These are phyloP conservation scores for Halophytophthora polymorphica DNA, from an alignment of 352 stramenopile species.

Conservation along the genomic window DNA sequence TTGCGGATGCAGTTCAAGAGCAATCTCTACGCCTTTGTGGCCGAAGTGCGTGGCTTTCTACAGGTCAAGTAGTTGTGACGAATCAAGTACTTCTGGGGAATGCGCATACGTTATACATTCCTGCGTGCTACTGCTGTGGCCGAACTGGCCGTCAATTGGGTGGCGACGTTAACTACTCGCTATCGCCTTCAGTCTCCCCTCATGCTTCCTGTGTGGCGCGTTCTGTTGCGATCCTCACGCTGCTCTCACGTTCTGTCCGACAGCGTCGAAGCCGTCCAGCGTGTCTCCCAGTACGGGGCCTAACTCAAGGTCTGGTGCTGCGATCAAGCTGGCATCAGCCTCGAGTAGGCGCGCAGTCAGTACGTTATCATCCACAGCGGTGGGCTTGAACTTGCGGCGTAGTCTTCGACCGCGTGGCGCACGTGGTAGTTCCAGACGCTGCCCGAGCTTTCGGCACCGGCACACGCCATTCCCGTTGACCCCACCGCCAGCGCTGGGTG, in stretches of 20 bases:
- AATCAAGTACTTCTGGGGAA: too few relatives aligned
- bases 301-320: slow-evolving; percentile 5
- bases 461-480: slow-evolving; percentile 13
- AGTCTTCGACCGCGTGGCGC: slow-evolving; percentile 20
- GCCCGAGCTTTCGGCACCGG: slow-evolving; percentile 36
- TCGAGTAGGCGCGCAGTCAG: slow-evolving; percentile 40
- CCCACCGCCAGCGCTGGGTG: slow-evolving; percentile 2
- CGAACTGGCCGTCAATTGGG: too few relatives aligned
- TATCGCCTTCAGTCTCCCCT: too few relatives aligned
- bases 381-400: slow-evolving; percentile 27
- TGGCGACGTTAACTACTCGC: too few relatives aligned
- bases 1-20: slow-evolving; percentile 75
- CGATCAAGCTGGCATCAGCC: slow-evolving; percentile 12
- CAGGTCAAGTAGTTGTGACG: slow-evolving; percentile 57
- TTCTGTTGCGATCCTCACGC: background rate
- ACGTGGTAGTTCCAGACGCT: slow-evolving; percentile 27
- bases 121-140: too few relatives aligned
- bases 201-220: too few relatives aligned
- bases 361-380: slow-evolving; percentile 24
- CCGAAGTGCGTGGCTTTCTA: slow-evolving; percentile 78
- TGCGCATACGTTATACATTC: too few relatives aligned
- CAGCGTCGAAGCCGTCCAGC: slow-evolving; percentile 37
- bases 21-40: slow-evolving; percentile 80
- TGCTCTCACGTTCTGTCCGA: slow-evolving; percentile 12
- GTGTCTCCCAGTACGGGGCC: slow-evolving; percentile 3